Percentiles rank a stretch among this genome's conserved stretches.
phyloP scores from a whole-genome alignment of 2,329 filamentous ascomycete genomes.

The Neopestalotiopsis sp. region DNA sequence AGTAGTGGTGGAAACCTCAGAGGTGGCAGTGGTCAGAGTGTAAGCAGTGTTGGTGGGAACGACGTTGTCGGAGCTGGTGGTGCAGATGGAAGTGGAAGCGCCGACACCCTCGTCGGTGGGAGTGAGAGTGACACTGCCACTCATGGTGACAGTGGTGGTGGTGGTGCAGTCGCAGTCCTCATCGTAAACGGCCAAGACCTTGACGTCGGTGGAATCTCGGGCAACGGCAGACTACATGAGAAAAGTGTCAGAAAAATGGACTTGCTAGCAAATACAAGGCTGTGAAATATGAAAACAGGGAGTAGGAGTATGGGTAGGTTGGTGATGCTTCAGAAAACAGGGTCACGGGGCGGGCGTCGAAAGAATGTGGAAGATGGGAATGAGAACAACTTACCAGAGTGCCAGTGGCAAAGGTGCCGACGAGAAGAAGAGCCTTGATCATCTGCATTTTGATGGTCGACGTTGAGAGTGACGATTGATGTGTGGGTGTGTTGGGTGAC shows the following conservation, averaged over 20 bases:
- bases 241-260: not conserved
- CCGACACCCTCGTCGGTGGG: not conserved
- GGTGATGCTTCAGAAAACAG: no score
- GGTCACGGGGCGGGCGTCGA: no score
- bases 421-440: constrained; percentile 14
- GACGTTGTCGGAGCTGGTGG: not conserved
- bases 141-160: constrained; percentile 3
- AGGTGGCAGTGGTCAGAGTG: not conserved
- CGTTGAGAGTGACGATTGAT: not conserved
- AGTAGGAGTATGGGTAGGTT: no score
- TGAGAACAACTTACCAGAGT: constrained; percentile 11
- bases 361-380: not conserved
- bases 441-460: constrained; percentile 15
- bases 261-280: not conserved
- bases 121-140: not conserved
- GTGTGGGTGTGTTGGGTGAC: not conserved
- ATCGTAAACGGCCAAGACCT: constrained; percentile 7
- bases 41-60: not conserved
- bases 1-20: not conserved
- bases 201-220: not conserved
- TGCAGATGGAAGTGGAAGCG: not conserved
- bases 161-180: constrained; percentile 9
- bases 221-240: not conserved
- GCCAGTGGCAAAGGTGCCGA: not conserved
- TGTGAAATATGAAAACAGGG: not conserved